These are phyloP conservation scores for Eimeria zaria DNA, from an alignment of 169 alveolate species.

Conservation along the genomic window DNA sequence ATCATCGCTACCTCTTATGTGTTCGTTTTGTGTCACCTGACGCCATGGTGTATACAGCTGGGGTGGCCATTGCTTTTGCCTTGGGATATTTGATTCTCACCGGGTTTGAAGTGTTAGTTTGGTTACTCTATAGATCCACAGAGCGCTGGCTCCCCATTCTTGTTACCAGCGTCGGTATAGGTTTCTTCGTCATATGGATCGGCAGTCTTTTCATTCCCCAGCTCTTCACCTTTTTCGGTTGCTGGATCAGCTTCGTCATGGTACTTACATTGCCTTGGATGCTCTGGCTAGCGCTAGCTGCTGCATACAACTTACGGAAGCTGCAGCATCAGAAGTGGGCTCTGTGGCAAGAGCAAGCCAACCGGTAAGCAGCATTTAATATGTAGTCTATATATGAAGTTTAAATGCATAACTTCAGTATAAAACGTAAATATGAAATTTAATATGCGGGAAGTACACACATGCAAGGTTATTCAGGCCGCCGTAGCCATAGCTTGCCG, in stretches of 20 bases:
- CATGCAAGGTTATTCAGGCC: background rate
- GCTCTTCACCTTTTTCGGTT: constrained; percentile 80
- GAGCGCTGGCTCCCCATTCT: constrained; percentile 67
- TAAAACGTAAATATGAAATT: background rate
- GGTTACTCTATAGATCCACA: constrained; percentile 75
- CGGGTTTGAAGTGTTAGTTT: constrained; percentile 77
- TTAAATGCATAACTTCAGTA: background rate
- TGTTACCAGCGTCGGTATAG: constrained; percentile 44
- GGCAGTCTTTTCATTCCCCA: constrained; percentile 80
- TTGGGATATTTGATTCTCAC: constrained; percentile 76
- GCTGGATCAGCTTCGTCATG: constrained; percentile 84
- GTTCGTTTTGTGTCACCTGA: constrained; percentile 66
- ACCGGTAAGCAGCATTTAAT: constrained; percentile 50
- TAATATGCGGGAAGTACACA: background rate
- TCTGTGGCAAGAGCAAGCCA: constrained; percentile 82
- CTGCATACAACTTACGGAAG: constrained; percentile 79
- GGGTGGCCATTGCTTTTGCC: constrained; percentile 81
- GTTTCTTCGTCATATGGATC: constrained; percentile 62
- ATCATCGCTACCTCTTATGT: constrained; percentile 76
- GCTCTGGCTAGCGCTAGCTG: constrained; percentile 83
- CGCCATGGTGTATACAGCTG: constrained; percentile 67
- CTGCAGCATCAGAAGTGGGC: constrained; percentile 83
- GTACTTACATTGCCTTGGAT: constrained; percentile 79
- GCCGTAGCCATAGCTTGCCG: background rate
- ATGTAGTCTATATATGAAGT: background rate